Percentiles rank a stretch among this genome's conserved stretches.
These are phyloP conservation scores for Coemansia sp. DNA, from an alignment of 192 early-diverging fungal species.

Conservation along the genomic window DNA sequence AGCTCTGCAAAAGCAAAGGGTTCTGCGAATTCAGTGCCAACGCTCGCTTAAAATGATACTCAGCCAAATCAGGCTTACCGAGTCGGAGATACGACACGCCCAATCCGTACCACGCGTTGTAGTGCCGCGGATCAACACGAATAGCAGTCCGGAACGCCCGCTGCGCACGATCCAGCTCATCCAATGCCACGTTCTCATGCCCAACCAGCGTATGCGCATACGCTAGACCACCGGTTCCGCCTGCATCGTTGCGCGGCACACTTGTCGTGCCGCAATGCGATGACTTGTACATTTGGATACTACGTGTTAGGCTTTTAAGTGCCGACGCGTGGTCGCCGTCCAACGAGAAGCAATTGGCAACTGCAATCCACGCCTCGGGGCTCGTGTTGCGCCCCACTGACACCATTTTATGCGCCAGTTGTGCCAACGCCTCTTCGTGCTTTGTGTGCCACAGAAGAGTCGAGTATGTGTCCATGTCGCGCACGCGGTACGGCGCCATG, in stretches of 20 bases:
- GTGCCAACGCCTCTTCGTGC: conserved; percentile 67
- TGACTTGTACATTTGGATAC: conserved; percentile 59
- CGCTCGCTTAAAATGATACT: conserved; percentile 71
- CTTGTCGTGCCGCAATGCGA: conserved; percentile 21
- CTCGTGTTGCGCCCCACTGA: conserved; percentile 60
- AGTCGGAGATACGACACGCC: conserved; percentile 68
- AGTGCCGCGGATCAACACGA: conserved; percentile 71
- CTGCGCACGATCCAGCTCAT: conserved; percentile 74
- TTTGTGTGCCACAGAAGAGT: conserved; percentile 84
- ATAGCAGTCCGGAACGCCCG: conserved; percentile 71
- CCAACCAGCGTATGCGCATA: conserved; percentile 86
- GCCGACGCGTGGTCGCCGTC: conserved; percentile 75
- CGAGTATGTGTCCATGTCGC: conserved; percentile 84
- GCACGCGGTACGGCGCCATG: conserved; percentile 68
- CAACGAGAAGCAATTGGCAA: conserved; percentile 72
- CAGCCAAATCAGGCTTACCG: conserved; percentile 71
- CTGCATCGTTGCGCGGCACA: conserved; percentile 37
- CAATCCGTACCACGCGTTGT: conserved; percentile 86
- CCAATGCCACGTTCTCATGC: conserved; percentile 74
- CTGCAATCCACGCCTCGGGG: conserved; percentile 81
- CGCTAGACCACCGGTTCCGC: conserved; percentile 38
- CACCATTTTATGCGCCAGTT: conserved; percentile 74
- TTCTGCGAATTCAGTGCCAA: conserved; percentile 71
- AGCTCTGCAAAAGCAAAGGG: conserved; percentile 66
- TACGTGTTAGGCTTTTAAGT: conserved; percentile 72